Percentiles rank a stretch among this genome's conserved stretches.
phyloP scores from a whole-genome alignment of 768 basidiomycete species.

The Suillus ampliporus region DNA sequence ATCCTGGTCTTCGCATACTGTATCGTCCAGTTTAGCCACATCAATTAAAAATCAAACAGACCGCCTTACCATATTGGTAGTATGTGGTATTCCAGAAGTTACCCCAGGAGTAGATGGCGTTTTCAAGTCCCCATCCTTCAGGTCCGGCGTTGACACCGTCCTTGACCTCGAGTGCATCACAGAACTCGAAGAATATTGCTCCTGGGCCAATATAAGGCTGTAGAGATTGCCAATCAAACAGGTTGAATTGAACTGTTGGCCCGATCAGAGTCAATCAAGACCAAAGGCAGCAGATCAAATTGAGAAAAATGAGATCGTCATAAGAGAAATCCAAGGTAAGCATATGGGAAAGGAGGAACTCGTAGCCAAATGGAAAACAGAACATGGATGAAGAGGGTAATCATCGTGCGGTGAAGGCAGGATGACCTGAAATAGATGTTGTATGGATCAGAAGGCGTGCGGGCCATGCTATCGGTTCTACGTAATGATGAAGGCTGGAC shows the following conservation, averaged over 20 bases:
- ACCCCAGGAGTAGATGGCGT: constrained; percentile 69
- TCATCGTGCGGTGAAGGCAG: not conserved
- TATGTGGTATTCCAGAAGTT: constrained; percentile 60
- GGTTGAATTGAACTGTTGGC: constrained; percentile 52
- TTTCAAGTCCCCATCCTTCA: constrained; percentile 64
- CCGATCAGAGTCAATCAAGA: not conserved
- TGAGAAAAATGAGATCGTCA: not conserved
- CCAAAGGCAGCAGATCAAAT: not conserved
- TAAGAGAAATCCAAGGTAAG: not conserved
- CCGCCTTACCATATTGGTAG: constrained; percentile 47
- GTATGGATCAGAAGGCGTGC: not conserved
- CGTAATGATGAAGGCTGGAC: not conserved
- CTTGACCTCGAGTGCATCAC: constrained; percentile 46
- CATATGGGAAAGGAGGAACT: not conserved
- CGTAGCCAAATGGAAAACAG: too few species aligned
- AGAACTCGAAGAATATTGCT: constrained; percentile 44
- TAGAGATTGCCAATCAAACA: constrained; percentile 71
- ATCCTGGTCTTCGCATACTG: constrained; percentile 57
- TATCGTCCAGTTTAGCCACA: constrained; percentile 5
- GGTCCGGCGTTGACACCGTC: constrained; percentile 46
- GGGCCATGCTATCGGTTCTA: not conserved
- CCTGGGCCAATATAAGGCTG: constrained; percentile 54
- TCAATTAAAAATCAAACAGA: not conserved
- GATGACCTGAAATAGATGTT: not conserved
- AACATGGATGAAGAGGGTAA: too few species aligned